Evolutionary conservation across 1,284 basidiomycete genomes (phyloP), one percentile per base, ranked within the genome.

Genomic region (Phellopilus nigrolimitatus): DNA sequence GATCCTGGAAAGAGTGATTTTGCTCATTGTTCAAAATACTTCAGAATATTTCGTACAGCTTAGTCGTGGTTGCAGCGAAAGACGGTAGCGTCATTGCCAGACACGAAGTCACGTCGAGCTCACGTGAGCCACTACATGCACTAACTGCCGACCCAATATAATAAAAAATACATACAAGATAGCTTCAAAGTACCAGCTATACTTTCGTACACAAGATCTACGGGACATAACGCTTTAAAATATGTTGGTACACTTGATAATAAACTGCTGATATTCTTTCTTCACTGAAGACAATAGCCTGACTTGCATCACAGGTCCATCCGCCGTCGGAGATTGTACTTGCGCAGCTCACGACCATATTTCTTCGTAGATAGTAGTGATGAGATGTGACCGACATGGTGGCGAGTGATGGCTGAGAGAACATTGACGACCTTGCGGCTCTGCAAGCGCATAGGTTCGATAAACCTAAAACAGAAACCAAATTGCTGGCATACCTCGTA

Each of bases 1-100:
- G 48, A 84, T 78, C 48, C 70, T 70, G 19, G 63, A 62, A 22
- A 79, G 61, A 13, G 49, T 58, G 19, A 48, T 19, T 53, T 28
- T 55, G 37, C 37, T 55, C 49, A 49, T 54, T 21, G 27, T 13
- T 15, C 8, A 4, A 24, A 9, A n/a, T 1, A 33, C n/a, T 33
- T 33, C 31, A 33, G n/a, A n/a, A 33, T 33, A n/a, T n/a, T n/a
- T n/a, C n/a, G n/a, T n/a, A n/a, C n/a, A n/a, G n/a, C n/a, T n/a
- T n/a, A n/a, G n/a, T n/a, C n/a, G n/a, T n/a, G n/a, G n/a, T n/a
- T n/a, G n/a, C n/a, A n/a, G n/a, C n/a, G n/a, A n/a, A n/a, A n/a
- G n/a, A n/a, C n/a, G n/a, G n/a, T n/a, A n/a, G n/a, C n/a, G n/a
- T n/a, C n/a, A n/a, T n/a, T n/a, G n/a, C n/a, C n/a, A n/a, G n/a